These are phyloP conservation scores for Melampsora abietis-canadensis DNA, from an alignment of 1,284 basidiomycete species.

Conservation along the genomic window DNA sequence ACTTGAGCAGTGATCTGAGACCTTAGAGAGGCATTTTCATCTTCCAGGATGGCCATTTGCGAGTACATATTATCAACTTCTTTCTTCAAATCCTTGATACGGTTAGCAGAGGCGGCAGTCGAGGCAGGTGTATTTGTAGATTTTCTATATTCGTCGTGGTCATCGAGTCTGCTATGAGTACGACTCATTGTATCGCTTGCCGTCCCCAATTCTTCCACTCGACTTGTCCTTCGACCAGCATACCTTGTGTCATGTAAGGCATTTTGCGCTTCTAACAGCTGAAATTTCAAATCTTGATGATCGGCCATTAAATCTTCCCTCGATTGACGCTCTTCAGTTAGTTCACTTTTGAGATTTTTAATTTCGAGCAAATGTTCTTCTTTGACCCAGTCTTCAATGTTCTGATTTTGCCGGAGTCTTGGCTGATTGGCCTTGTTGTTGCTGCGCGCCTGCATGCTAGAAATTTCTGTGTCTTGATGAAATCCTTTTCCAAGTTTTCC, in stretches of 20 bases:
- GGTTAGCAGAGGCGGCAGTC: constrained; percentile 59
- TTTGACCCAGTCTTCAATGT: not conserved
- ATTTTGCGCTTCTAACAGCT: constrained; percentile 53
- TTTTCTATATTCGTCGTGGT: constrained; percentile 51
- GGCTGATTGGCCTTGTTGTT: constrained; percentile 19
- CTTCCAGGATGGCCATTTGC: constrained; percentile 59
- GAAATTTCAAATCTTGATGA: constrained; percentile 44
- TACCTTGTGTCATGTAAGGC: constrained; percentile 60
- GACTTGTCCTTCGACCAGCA: constrained; percentile 63
- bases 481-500: constrained; percentile 38
- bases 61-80: constrained; percentile 60
- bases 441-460: not conserved
- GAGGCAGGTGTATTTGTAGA: constrained; percentile 60
- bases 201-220: constrained; percentile 63
- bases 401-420: constrained; percentile 35
- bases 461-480: constrained; percentile 14
- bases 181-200: constrained; percentile 57
- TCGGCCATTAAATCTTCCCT: constrained; percentile 48
- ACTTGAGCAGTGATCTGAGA: constrained; percentile 51
- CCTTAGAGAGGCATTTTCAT: constrained; percentile 55
- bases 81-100: constrained; percentile 62
- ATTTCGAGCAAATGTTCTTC: constrained; percentile 47
- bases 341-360: constrained; percentile 59
- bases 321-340: constrained; percentile 68
- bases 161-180: constrained; percentile 66